phyloP scores from a whole-genome alignment of 1,284 basidiomycete genomes.

The Heterobasidion irregulare region DNA sequence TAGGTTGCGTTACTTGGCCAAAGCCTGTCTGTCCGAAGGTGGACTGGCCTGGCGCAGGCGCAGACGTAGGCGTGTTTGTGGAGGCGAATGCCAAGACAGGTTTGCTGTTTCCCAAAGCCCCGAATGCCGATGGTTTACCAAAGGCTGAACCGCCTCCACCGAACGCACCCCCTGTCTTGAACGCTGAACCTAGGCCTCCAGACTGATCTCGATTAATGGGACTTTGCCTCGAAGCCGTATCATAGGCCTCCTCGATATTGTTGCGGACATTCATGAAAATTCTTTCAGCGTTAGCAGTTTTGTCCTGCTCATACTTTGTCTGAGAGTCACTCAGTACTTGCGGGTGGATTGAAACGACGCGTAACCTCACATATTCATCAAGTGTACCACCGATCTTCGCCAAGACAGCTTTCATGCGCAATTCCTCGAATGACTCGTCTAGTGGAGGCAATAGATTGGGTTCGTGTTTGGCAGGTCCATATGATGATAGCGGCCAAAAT shows the following conservation, averaged over 20 bases:
- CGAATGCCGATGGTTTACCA: constrained; percentile 19
- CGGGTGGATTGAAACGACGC: not conserved
- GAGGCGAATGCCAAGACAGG: constrained; percentile 24
- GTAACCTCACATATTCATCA: constrained; percentile 60
- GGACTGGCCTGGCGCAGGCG: constrained; percentile 26
- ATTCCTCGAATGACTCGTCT: constrained; percentile 78
- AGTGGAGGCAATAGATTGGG: constrained; percentile 59
- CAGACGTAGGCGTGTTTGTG: constrained; percentile 18
- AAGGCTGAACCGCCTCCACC: constrained; percentile 13
- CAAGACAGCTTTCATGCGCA: constrained; percentile 59
- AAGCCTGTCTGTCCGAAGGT: constrained; percentile 30
- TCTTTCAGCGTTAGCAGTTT: constrained; percentile 30
- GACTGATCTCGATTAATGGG: constrained; percentile 10
- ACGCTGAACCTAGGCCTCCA: constrained; percentile 5
- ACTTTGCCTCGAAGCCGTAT: constrained; percentile 36
- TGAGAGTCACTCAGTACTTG: constrained; percentile 16
- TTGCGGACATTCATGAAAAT: constrained; percentile 35
- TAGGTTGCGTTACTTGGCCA: constrained; percentile 16
- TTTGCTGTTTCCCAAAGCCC: constrained; percentile 10
- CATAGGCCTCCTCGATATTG: constrained; percentile 40
- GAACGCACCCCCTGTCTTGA: constrained; percentile 10
- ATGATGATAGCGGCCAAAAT: constrained; percentile 76
- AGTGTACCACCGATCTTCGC: constrained; percentile 50
- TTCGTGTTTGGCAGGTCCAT: constrained; percentile 73
- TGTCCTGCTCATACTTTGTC: constrained; percentile 49